Percentiles rank a stretch among this genome's conserved stretches.
Conservation (phyloP, 2,329 filamentous ascomycete genomes). For the Catunica adiposa region DNA sequence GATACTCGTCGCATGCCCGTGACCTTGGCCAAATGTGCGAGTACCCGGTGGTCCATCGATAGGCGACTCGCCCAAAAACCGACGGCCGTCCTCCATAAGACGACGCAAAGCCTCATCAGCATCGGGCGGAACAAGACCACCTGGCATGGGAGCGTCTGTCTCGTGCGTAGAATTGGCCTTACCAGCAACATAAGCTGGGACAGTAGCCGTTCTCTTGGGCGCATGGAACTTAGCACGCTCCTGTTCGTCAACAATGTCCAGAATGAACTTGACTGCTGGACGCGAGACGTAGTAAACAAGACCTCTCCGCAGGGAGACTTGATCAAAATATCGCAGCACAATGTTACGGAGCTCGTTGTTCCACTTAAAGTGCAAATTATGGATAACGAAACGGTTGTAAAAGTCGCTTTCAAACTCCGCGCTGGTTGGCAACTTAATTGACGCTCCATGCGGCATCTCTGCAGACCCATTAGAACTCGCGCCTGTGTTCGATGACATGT, state of each 20-base stretch:
- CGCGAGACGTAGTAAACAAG: constrained; percentile 97
- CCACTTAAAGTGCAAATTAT: constrained; percentile 97
- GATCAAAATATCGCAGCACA: constrained; percentile 90
- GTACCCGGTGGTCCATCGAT: neutral
- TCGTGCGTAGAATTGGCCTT: neutral
- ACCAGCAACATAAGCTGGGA: constrained; percentile 12
- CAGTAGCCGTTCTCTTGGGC: constrained; percentile 9
- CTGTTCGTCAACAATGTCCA: constrained; percentile 94
- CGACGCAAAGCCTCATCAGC: constrained; percentile 76
- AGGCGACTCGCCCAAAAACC: constrained; percentile 47
- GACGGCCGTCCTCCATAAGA: constrained; percentile 67
- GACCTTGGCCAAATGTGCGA: neutral
- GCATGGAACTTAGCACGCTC: constrained; percentile 44
- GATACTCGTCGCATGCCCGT: constrained; percentile 10
- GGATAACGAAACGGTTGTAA: constrained; percentile 94
- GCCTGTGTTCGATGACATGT: neutral
- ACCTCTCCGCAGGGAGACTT: constrained; percentile 85
- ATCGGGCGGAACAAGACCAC: constrained; percentile 23
- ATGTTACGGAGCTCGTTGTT: constrained; percentile 93
- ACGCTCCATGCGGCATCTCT: constrained; percentile 36
- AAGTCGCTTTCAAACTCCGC: constrained; percentile 86
- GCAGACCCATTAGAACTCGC: constrained; percentile 17
- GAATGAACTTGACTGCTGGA: constrained; percentile 89
- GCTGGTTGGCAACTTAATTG: constrained; percentile 49
- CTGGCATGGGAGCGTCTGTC: neutral